Percentiles rank a stretch among this genome's conserved stretches.
phyloP scores from a whole-genome alignment of 805 yeast species.

The Wickerhamomyces strasburgensis region DNA sequence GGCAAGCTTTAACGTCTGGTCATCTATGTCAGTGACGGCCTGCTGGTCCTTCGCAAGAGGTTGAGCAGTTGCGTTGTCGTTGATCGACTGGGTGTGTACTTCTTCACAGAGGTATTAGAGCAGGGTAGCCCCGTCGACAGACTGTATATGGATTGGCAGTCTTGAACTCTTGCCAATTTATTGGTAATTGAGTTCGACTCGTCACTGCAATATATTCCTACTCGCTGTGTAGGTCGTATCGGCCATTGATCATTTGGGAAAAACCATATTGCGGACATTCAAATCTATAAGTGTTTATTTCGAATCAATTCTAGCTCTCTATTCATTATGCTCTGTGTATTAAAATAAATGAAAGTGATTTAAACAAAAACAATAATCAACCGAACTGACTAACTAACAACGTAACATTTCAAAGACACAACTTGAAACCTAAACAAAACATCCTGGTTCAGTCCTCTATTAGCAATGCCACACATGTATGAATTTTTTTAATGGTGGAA shows the following conservation, averaged over 20 bases:
- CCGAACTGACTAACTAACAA: too few relatives aligned
- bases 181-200: conserved; percentile 33
- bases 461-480: too few relatives aligned
- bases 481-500: conserved; percentile 97
- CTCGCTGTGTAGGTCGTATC: conserved; percentile 91
- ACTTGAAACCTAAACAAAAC: too few relatives aligned
- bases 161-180: conserved; percentile 47
- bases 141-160: conserved; percentile 70
- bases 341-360: too few relatives aligned
- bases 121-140: conserved; percentile 98
- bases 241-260: conserved; percentile 97
- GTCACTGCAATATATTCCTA: conserved; percentile 98
- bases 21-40: conserved; percentile 17
- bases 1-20: conserved; percentile 29
- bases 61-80: conserved; percentile 41
- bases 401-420: too few relatives aligned
- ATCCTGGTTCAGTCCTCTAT: too few relatives aligned
- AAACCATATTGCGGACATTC: conserved; percentile 98
- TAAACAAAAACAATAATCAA: too few relatives aligned
- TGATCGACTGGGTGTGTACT: conserved; percentile 49
- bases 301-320: too few relatives aligned
- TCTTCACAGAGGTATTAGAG: conserved; percentile 39
- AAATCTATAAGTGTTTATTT: too few relatives aligned
- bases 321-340: too few relatives aligned
- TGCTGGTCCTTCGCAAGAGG: conserved; percentile 31